A percentile compares a stretch with the other conserved stretches of the same genome.
Evolutionary conservation across 2,329 filamentous ascomycete species (phyloP).

Genomic region (Alternaria solani): DNA sequence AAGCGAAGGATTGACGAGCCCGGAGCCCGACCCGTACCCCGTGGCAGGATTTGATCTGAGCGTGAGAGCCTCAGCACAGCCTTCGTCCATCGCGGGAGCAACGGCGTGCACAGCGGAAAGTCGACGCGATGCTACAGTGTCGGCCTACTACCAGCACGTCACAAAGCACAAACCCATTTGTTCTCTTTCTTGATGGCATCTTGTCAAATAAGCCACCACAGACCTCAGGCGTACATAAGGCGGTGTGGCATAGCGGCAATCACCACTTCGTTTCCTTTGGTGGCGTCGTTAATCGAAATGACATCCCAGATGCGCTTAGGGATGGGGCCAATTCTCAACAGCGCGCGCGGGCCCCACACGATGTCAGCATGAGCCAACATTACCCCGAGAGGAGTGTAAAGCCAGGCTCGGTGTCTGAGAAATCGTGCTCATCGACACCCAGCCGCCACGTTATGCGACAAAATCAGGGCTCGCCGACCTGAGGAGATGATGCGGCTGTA

Average conservation of each 20-base stretch:
- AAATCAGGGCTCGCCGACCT: background rate
- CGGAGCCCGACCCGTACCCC: slow-evolving; percentile 10
- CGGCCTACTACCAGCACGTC: background rate
- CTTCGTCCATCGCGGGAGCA: slow-evolving; percentile 1
- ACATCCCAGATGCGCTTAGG: slow-evolving; percentile 2
- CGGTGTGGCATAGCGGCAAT: slow-evolving; percentile 4
- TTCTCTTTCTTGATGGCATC: background rate
- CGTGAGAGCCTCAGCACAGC: slow-evolving; percentile 22
- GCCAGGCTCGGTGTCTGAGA: background rate
- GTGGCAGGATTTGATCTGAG: slow-evolving; percentile 18
- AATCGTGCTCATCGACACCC: background rate
- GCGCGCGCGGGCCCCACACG: background rate
- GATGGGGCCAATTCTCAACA: slow-evolving; percentile 15
- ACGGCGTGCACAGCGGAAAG: slow-evolving; percentile 3
- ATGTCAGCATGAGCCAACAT: slow-evolving; percentile 9
- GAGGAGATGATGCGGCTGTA: slow-evolving; percentile 4
- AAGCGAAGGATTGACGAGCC: slow-evolving; percentile 26
- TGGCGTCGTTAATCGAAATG: slow-evolving; percentile 19
- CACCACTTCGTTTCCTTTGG: slow-evolving; percentile 4
- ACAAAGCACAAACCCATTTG: slow-evolving; percentile 1
- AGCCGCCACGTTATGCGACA: background rate
- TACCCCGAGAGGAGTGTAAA: slow-evolving; percentile 2
- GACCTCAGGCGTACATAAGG: background rate
- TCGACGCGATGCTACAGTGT: background rate
- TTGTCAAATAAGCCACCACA: background rate